Percentiles rank a stretch among this genome's conserved stretches.
Evolutionary conservation across 148 eudicot species (phyloP).

Genomic region (Vaccinium vitisidaea): DNA sequence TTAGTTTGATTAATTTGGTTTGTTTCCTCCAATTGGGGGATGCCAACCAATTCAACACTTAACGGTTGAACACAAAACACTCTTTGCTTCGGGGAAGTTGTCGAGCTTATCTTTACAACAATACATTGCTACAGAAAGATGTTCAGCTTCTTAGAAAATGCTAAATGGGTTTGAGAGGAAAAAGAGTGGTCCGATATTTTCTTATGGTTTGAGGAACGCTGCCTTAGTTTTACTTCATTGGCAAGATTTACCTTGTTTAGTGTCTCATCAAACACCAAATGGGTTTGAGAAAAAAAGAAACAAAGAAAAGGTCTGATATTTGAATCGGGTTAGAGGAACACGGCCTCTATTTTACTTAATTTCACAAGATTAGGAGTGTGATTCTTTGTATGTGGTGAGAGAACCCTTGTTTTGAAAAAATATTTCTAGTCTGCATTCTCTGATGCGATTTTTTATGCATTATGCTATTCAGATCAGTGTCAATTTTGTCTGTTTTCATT

Average conservation of each 20-base stretch:
- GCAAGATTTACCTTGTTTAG: background rate
- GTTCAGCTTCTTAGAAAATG: background rate
- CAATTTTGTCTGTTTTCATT: background rate
- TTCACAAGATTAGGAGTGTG: background rate
- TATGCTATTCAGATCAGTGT: background rate
- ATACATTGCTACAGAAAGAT: background rate
- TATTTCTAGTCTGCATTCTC: too few species aligned
- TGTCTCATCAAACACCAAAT: background rate
- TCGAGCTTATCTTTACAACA: background rate
- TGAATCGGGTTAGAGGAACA: background rate
- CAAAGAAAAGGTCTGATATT: background rate
- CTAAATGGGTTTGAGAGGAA: background rate
- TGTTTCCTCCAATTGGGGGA: background rate
- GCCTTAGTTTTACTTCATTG: background rate
- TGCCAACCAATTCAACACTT: background rate
- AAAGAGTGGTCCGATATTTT: background rate
- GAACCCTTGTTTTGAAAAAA: background rate
- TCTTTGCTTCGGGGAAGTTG: constrained; percentile 3
- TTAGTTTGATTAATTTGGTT: background rate
- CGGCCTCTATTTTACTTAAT: background rate
- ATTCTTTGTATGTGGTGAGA: background rate
- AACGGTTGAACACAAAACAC: background rate
- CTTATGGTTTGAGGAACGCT: background rate
- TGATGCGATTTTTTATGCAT: background rate
- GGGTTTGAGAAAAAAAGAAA: background rate